Percentiles rank a stretch among this genome's conserved stretches.
Evolutionary conservation across 2,329 filamentous ascomycete genomes (phyloP).

Genomic region (Xylaria sp.): DNA sequence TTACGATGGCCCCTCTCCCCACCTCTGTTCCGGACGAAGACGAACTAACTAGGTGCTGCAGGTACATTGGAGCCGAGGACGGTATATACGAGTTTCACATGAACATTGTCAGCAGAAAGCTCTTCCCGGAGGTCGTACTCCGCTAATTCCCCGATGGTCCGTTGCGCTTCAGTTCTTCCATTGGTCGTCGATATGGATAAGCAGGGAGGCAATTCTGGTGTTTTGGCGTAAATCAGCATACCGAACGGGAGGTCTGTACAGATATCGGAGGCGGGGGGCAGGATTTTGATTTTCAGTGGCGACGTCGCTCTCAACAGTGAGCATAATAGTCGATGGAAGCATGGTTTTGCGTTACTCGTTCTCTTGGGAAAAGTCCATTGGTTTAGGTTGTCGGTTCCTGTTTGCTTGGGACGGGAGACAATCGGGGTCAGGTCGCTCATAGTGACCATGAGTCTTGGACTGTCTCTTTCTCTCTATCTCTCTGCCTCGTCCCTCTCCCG

Average conservation of each 20-base stretch:
- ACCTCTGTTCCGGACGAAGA: too few relatives aligned
- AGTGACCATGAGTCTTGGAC: conserved; percentile 7
- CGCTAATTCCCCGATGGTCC: conserved; percentile 51
- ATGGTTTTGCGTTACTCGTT: neutral
- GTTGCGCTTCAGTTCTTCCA: conserved; percentile 1
- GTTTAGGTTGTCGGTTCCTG: conserved; percentile 21
- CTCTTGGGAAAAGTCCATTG: conserved; percentile 31
- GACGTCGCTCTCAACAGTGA: conserved; percentile 3
- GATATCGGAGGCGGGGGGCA: conserved; percentile 19
- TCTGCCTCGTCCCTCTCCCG: neutral
- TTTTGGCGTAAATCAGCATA: conserved; percentile 37
- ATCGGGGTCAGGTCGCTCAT: conserved; percentile 13
- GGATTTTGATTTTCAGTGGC: conserved; percentile 17
- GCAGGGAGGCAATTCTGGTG: conserved; percentile 21
- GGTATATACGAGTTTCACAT: conserved; percentile 81
- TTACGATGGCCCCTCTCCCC: neutral
- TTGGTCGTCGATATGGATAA: conserved; percentile 24
- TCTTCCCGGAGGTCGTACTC: conserved; percentile 65
- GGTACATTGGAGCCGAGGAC: conserved; percentile 74
- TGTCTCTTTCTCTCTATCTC: neutral
- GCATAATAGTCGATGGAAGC: conserved; percentile 5
- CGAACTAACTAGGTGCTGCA: conserved; percentile 48
- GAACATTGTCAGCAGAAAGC: conserved; percentile 70
- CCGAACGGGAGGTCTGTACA: conserved; percentile 24
- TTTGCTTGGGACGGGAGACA: conserved; percentile 15